phyloP scores from a whole-genome alignment of 495 filamentous ascomycete genomes.

The Cercophora samala region DNA sequence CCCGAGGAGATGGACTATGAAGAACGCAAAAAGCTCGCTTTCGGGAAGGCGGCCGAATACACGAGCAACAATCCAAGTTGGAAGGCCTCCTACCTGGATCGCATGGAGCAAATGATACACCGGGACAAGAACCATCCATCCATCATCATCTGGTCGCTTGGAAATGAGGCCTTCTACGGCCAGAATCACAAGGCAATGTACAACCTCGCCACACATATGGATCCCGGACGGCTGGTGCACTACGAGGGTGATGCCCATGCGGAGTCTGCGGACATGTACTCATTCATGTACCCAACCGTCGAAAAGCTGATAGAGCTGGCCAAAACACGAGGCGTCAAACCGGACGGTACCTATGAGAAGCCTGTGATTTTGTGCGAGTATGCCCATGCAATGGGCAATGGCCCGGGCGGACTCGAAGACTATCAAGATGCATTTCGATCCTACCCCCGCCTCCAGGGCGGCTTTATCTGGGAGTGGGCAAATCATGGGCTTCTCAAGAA shows the following conservation, averaged over 20 bases:
- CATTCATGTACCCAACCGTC: conserved; percentile 62
- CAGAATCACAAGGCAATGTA: conserved; percentile 63
- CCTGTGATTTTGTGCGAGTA: conserved; percentile 68
- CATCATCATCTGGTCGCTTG: conserved; percentile 68
- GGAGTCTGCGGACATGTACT: conserved; percentile 60
- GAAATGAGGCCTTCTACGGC: conserved; percentile 68
- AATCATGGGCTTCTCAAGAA: conserved; percentile 62
- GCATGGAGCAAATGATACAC: conserved; percentile 58
- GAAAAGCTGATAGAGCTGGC: conserved; percentile 49
- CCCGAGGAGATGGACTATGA: conserved; percentile 48
- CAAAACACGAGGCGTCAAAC: conserved; percentile 30
- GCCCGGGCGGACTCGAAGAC: conserved; percentile 62
- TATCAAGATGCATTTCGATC: conserved; percentile 59
- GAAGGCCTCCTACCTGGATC: conserved; percentile 63
- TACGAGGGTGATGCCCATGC: conserved; percentile 63
- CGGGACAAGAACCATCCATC: conserved; percentile 64
- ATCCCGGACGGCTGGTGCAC: conserved; percentile 59
- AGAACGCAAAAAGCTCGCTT: conserved; percentile 53
- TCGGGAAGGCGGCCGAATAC: conserved; percentile 50
- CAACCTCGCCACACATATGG: conserved; percentile 53
- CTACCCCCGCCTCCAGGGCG: conserved; percentile 59
- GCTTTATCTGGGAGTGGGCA: conserved; percentile 73
- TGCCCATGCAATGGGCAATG: conserved; percentile 70
- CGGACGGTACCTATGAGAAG: conserved; percentile 44
- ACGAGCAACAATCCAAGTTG: conserved; percentile 62